These are phyloP conservation scores for Stephanodiscus triporus DNA, from an alignment of 108 stramenopile species.

Conservation along the genomic window DNA sequence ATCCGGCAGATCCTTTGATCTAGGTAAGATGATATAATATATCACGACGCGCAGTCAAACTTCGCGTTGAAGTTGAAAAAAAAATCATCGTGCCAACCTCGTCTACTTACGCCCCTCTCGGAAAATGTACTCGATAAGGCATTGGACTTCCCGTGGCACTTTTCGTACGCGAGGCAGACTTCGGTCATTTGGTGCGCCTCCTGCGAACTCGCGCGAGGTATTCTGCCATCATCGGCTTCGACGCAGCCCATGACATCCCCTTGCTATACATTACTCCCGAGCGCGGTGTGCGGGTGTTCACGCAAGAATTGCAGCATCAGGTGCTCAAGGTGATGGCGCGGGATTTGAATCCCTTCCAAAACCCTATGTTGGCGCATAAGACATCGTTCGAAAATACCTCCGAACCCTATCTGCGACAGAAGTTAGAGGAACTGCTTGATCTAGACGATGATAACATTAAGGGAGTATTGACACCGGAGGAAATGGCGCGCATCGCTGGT, in stretches of 20 bases:
- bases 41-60: no score
- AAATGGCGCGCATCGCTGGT: conserved; percentile 64
- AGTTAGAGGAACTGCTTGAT: conserved; percentile 85
- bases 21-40: background rate
- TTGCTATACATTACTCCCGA: conserved; percentile 81
- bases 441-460: conserved; percentile 73
- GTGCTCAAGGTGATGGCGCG: conserved; percentile 75
- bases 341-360: conserved; percentile 87
- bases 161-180: conserved; percentile 78
- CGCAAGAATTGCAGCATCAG: conserved; percentile 64
- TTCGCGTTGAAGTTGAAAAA: no score
- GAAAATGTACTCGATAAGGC: conserved; percentile 36
- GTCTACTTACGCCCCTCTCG: background rate
- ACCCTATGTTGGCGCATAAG: conserved; percentile 71
- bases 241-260: conserved; percentile 63
- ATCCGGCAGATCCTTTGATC: conserved; percentile 65
- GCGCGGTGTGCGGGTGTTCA: conserved; percentile 73
- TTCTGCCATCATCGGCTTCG: conserved; percentile 61
- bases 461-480: conserved; percentile 71
- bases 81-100: background rate
- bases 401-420: conserved; percentile 66
- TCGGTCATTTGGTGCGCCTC: conserved; percentile 74
- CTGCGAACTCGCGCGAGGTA: conserved; percentile 77
- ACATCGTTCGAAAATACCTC: conserved; percentile 73
- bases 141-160: conserved; percentile 85